phyloP scores from a whole-genome alignment of 306 rosid species.

The Hippophae gyantsensis region DNA sequence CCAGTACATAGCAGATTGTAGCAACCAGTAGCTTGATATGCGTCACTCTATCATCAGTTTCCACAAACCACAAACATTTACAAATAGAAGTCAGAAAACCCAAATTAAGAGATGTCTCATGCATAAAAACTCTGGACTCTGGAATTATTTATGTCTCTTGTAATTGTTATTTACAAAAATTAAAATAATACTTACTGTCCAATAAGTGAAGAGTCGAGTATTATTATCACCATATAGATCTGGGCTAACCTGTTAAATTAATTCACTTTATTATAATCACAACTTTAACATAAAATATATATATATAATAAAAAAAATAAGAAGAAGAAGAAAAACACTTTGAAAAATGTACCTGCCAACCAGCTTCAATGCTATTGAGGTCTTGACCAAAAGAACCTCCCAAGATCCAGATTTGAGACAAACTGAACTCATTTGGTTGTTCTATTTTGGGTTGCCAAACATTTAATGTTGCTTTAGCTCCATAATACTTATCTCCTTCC shows the following conservation, averaged over 20 bases:
- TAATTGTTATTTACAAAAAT: no score
- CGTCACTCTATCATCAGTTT: constrained; percentile 59
- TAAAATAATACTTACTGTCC: constrained; percentile 56
- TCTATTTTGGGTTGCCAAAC: constrained; percentile 97
- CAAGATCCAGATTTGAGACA: constrained; percentile 90
- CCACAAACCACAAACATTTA: not conserved
- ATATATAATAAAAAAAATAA: not conserved
- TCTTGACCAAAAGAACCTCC: constrained; percentile 98
- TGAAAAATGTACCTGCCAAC: constrained; percentile 76
- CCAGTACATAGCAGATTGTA: constrained; percentile 98
- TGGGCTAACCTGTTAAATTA: constrained; percentile 66
- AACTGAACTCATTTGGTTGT: constrained; percentile 87
- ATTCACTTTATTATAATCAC: not conserved
- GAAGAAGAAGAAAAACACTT: not conserved
- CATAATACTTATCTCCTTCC: constrained; percentile 82
- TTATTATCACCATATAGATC: constrained; percentile 91
- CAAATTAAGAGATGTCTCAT: not conserved
- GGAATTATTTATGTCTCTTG: not conserved
- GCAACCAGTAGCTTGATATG: constrained; percentile 99
- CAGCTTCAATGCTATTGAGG: constrained; percentile 99
- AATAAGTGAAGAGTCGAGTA: constrained; percentile 90
- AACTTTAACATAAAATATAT: not conserved
- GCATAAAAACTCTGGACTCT: not conserved
- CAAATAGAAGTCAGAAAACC: not conserved
- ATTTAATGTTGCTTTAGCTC: constrained; percentile 95